Evolutionary conservation across 331 rosid genomes (phyloP).

Genomic region (Erythrophleum ivorense): DNA sequence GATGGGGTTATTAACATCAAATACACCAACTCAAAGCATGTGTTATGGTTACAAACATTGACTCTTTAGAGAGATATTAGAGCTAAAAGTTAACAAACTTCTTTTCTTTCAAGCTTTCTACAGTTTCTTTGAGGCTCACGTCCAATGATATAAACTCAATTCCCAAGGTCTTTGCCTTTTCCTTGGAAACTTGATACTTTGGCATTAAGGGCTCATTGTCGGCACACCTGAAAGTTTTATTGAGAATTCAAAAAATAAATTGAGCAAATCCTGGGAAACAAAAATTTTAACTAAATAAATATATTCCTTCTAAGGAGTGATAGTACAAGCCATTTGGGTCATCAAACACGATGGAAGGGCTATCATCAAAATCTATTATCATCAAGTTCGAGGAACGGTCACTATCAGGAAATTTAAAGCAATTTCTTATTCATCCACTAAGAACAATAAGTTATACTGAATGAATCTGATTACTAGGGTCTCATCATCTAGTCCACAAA

Average conservation of each 20-base stretch:
- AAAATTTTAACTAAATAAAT: not conserved
- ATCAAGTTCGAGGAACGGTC: not conserved
- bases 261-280: not conserved
- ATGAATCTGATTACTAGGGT: too few relatives aligned
- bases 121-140: constrained; percentile 38
- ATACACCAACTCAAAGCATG: not conserved
- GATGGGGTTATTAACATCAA: not conserved
- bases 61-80: not conserved
- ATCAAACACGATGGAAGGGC: not conserved
- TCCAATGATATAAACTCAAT: constrained; percentile 48
- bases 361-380: not conserved
- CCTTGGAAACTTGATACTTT: constrained; percentile 46
- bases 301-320: not conserved
- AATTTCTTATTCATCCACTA: too few relatives aligned
- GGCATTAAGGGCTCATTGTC: constrained; percentile 31
- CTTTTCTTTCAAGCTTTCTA: constrained; percentile 50
- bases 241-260: not conserved
- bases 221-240: constrained; percentile 20
- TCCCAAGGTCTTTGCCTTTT: constrained; percentile 47
- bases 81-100: constrained; percentile 31
- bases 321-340: not conserved
- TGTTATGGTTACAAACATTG: not conserved
- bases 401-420: not conserved
- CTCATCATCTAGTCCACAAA: too few relatives aligned
- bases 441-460: too few relatives aligned